Evolutionary conservation across 2,329 filamentous ascomycete species (phyloP), one percentile per base, ranked within the genome.

Genomic region (Alternaria gansuensis): DNA sequence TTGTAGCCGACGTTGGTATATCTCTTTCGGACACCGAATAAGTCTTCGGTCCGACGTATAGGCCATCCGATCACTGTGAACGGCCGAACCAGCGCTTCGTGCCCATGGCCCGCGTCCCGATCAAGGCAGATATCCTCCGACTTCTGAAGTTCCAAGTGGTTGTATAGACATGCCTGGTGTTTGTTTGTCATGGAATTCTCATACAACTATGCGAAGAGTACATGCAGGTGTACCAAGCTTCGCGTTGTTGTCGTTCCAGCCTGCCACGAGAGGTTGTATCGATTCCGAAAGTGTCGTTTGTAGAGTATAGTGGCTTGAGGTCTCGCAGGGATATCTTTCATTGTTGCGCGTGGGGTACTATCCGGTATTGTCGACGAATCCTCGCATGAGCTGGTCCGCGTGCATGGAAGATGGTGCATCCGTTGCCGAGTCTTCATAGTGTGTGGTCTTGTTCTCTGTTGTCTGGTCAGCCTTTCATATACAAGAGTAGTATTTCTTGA

Each of bases 61-160:
- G 51, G 36, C 48, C 21, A 9, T 46, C 61, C 60, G 68, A 57
- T 43, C 46, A 33, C 37, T 17, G 36, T 46, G 23, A 39, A 63
- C 54, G 57, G 58, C 61, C 43, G 39, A 31, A 39, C 29, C 41
- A 61, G 57, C 54, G 33, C 49, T 37, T 64, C 57, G 62, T 64
- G 59, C 67, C 56, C 58, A 51, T 51, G 39, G 24, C 53, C 62
- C 62, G 57, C 57, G 51, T 57, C 31, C 55, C 48, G 36, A 39
- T 40, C 51, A 52, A 45, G n/a, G 14, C 26, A 46, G n/a, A 45
- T 40, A 29, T 23, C 13, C 36, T 26, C 44, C 39, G 51, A 51
- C 44, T 39, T 33, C 31, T n/a, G n/a, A 39, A n/a, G 26, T 31
- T 1, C 36, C 21, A 28, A 39, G 28, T 43, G 21, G 17, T 37